Percentiles rank a stretch among this genome's conserved stretches.
Conservation (phyloP, 352 stramenopile species). For the Synura sp. region DNA sequence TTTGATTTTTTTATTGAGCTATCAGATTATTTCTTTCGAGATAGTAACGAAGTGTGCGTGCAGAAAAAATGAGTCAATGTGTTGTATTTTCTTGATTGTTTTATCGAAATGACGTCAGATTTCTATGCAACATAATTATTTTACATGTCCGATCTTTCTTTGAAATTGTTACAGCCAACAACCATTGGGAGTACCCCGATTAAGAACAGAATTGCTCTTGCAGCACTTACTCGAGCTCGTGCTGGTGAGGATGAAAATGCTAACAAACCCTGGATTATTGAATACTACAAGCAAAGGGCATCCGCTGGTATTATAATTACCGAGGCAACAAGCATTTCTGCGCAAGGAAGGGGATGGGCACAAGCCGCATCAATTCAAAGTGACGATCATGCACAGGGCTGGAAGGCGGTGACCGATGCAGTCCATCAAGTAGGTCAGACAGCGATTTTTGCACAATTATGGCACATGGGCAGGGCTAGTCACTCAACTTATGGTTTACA, state of each 20-base stretch:
- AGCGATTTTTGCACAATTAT: constrained; percentile 74
- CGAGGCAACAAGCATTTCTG: not conserved
- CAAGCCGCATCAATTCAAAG: constrained; percentile 49
- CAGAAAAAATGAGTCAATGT: too few relatives aligned
- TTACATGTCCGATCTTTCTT: too few relatives aligned
- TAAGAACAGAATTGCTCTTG: constrained; percentile 6
- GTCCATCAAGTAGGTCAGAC: constrained; percentile 68
- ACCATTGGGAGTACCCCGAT: too few relatives aligned
- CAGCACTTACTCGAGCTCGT: not conserved
- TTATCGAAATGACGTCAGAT: too few relatives aligned
- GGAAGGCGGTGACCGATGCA: constrained; percentile 58
- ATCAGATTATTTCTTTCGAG: too few relatives aligned
- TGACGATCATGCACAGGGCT: constrained; percentile 55
- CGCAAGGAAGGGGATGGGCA: not conserved
- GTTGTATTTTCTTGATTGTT: too few relatives aligned
- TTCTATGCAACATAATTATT: too few relatives aligned
- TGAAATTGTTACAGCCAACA: too few relatives aligned
- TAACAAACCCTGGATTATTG: too few relatives aligned
- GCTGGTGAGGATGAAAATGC: too few relatives aligned
- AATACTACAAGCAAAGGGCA: not conserved
- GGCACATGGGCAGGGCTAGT: constrained; percentile 66
- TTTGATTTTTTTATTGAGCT: too few relatives aligned
- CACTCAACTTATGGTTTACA: constrained; percentile 65
- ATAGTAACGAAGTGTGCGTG: too few relatives aligned
- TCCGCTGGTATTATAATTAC: constrained; percentile 7